Evolutionary conservation across 768 basidiomycete genomes (phyloP), one percentile per base, ranked within the genome.

Genomic region (Pholiota conissans): DNA sequence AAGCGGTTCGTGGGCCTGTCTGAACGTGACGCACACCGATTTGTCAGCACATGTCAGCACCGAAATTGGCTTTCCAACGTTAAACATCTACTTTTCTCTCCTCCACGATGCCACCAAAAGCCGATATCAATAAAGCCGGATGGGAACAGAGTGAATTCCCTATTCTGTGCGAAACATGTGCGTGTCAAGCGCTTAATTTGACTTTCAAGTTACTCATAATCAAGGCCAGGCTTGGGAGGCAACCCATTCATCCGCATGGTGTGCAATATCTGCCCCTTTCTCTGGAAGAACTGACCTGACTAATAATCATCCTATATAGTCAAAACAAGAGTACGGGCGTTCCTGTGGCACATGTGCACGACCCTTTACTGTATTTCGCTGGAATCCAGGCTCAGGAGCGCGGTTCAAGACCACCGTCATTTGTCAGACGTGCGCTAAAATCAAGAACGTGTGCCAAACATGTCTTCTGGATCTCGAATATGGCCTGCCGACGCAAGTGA

Each of bases 291-390:
- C n/a, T n/a, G n/a, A n/a, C n/a, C n/a, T 9, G 10, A 24, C 42
- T 28, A 37, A 55, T 47, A 37, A 37, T 7, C n/a, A 34, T 55
- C 39, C 7, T 59, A 37, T 39, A 16, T 60, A 98, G 96, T 93
- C 93, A 5, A 98, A 98, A 74, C 97, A 98, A 82, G 91, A 95
- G 68, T 96, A 91, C 61, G 97, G 95, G 3, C 83, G 90, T 26
- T 94, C 94, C 52, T 99, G 97, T 74, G 98, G 98, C 62, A 96
- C 96, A 52, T 99, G 97, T 69, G 94, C 95, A 2, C 84, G 97
- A 22, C 97, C 93, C 2, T 96, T 95, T 75, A 96, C 93, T 48
- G 90, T 98, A 64, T 99, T 99, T 76, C 90, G 94, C 37, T 99
- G 97, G 97, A 96, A 98, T 68, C 95, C 97, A 2, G 97, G 97